Evolutionary conservation across 257 asterid species (phyloP).

Genomic region (Eustoma russellianum): DNA sequence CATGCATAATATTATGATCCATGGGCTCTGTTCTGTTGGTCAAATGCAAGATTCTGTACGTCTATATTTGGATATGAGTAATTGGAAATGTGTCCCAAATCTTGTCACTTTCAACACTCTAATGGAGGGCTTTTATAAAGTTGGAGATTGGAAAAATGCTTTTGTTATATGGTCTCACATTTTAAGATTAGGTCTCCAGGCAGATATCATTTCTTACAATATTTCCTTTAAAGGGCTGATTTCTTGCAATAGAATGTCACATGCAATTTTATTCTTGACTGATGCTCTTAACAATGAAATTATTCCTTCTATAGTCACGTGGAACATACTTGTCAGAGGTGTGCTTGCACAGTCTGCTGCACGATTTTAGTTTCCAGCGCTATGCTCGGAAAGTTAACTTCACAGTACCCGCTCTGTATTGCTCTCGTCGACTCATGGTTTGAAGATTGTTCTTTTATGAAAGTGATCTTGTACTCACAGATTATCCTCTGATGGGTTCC

Average conservation of each 20-base stretch:
- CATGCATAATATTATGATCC: slow-evolving; percentile 89
- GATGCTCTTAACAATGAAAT: slow-evolving; percentile 51
- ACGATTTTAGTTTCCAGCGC: slow-evolving; percentile 8
- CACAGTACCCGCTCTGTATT: slow-evolving; percentile 12
- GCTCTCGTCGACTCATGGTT: neutral
- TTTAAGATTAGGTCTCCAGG: slow-evolving; percentile 54
- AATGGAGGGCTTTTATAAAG: slow-evolving; percentile 89
- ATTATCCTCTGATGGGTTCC: slow-evolving; percentile 10
- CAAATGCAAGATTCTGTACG: slow-evolving; percentile 40
- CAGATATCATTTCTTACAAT: slow-evolving; percentile 83
- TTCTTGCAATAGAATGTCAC: slow-evolving; percentile 58
- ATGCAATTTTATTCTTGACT: slow-evolving; percentile 48
- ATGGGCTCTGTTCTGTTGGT: slow-evolving; percentile 76
- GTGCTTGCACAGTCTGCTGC: slow-evolving; percentile 27
- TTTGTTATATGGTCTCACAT: slow-evolving; percentile 72
- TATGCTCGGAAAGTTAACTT: slow-evolving; percentile 13
- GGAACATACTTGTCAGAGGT: slow-evolving; percentile 95
- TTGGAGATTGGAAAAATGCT: slow-evolving; percentile 53
- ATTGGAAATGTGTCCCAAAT: slow-evolving; percentile 47
- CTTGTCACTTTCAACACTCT: slow-evolving; percentile 78
- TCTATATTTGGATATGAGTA: slow-evolving; percentile 57
- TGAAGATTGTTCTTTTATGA: neutral
- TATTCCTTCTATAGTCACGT: slow-evolving; percentile 62
- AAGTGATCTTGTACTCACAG: slow-evolving; percentile 1
- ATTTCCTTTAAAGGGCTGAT: slow-evolving; percentile 79